Conservation (phyloP, 2,329 filamentous ascomycete species). For the Diaporthe sp. region DNA sequence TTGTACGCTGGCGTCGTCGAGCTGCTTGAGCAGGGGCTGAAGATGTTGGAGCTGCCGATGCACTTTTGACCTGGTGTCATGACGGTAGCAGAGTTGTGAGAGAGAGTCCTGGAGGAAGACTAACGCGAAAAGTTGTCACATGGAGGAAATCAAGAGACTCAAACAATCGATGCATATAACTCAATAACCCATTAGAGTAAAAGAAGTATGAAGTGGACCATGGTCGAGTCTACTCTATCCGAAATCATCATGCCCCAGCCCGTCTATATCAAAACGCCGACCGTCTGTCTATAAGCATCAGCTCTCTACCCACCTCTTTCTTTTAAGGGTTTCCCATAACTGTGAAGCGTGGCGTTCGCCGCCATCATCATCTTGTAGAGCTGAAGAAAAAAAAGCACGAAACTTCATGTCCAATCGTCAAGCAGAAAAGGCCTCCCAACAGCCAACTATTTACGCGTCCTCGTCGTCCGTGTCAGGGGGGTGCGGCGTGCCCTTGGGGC, state of each 20-base stretch:
- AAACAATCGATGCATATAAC: neutral
- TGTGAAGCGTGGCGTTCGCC: neutral
- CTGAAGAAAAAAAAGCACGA: constrained; percentile 2
- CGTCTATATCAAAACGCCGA: constrained; percentile 20
- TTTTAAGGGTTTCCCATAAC: neutral
- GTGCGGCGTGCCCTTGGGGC: constrained; percentile 85
- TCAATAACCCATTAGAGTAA: neutral
- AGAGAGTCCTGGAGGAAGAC: no score
- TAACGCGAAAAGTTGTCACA: neutral
- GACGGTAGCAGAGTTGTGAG: no score
- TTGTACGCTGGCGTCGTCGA: no score
- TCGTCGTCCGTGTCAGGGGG: constrained; percentile 85
- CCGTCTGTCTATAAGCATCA: constrained; percentile 12
- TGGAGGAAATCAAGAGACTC: no score
- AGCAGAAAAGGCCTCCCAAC: neutral
- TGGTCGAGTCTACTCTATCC: constrained; percentile 26
- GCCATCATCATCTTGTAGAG: neutral
- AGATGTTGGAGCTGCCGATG: no score
- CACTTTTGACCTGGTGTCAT: no score
- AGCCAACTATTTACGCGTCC: constrained; percentile 47
- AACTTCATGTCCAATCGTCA: neutral
- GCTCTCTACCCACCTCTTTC: constrained; percentile 14
- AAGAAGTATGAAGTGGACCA: neutral
- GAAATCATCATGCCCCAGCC: constrained; percentile 9
- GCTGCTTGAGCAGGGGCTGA: no score